These are phyloP conservation scores for Leccinum variicolor DNA, from an alignment of 768 basidiomycete genomes.

Conservation along the genomic window DNA sequence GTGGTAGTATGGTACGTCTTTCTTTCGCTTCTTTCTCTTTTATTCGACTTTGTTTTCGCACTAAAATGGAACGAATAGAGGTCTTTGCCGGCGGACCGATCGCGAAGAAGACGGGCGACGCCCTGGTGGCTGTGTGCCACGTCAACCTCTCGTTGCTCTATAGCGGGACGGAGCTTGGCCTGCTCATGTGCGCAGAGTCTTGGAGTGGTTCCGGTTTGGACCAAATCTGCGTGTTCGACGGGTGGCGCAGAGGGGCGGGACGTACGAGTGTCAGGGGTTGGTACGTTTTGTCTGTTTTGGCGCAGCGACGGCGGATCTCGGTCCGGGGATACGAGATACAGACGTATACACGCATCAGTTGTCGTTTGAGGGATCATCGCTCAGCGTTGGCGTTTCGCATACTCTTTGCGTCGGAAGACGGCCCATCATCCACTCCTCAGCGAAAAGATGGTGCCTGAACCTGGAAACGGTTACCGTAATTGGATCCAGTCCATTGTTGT, in stretches of 20 bases:
- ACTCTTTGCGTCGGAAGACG: constrained; percentile 19
- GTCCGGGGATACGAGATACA: too few relatives aligned
- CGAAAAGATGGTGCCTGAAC: constrained; percentile 32
- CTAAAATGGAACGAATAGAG: constrained; percentile 13
- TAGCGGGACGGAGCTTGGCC: constrained; percentile 37
- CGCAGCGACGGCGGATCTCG: constrained; percentile 4
- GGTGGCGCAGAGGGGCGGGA: constrained; percentile 34
- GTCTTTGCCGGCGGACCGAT: constrained; percentile 36
- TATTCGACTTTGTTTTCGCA: not conserved
- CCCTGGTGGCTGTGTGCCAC: too few relatives aligned
- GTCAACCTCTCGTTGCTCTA: constrained; percentile 33
- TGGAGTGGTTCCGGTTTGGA: constrained; percentile 9
- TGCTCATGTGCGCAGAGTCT: constrained; percentile 13
- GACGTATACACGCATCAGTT: constrained; percentile 20
- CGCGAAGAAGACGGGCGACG: constrained; percentile 27
- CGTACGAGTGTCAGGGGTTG: constrained; percentile 22
- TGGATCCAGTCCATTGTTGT: constrained; percentile 16
- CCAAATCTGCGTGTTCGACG: constrained; percentile 28
- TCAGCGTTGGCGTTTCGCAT: too few relatives aligned
- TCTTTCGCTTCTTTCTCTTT: not conserved
- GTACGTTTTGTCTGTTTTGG: constrained; percentile 30
- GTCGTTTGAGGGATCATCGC: constrained; percentile 28
- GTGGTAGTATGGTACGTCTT: constrained; percentile 24
- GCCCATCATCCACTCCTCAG: constrained; percentile 27
- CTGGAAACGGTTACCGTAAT: constrained; percentile 31